Base-by-base conservation (phyloP, 345 rosid genomes). In the Euphorbia lathyris region DNA sequence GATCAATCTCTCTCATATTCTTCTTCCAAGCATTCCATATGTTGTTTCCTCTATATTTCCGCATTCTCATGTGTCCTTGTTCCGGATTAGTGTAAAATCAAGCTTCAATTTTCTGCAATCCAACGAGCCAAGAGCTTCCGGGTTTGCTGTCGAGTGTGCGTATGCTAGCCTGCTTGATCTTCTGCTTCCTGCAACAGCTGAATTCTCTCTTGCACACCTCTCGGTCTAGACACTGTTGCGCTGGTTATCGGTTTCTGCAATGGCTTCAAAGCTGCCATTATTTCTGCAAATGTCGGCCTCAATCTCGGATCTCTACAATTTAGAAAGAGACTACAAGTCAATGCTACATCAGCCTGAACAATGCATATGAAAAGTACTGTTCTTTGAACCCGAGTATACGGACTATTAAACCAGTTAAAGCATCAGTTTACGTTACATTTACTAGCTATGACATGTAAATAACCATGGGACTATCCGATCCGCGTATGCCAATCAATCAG, bases 281-380 rank as follows among this genome's bases (percentile, higher is more conserved):
- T 93, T 83, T 91, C 97, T 13, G 82, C 84, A 78, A 93, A 93
- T 61, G 96, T 80, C 23, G 97, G 98, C 76, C 98, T 83, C 86
- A 89, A 58, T 84, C 73, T 89, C 45, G 97, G 94, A 82, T 93
- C 92, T 72, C 98, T 93, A 58, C 72, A 75, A 58, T 63, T 48
- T 30, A 25, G 14, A 63, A 25, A 9, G 63, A 60, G 7, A 12
- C 19, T 20, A 45, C 23, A 34, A 65, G 66, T 71, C 66, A 77
- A 73, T 59, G 63, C 6, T 55, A 34, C 7, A 36, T 68, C 48
- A 72, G 75, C 53, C 53, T 19, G 56, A 3, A 6, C n/a, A 43
- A 27, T 34, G 36, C 23, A 61, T 32, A 7, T 20, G 43, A 63
- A 25, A 40, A 13, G 1, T 25, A 22, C 43, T 5, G 6, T 20